These are phyloP conservation scores for Taphrina deformans DNA, from an alignment of 1,139 yeast species.

Conservation along the genomic window DNA sequence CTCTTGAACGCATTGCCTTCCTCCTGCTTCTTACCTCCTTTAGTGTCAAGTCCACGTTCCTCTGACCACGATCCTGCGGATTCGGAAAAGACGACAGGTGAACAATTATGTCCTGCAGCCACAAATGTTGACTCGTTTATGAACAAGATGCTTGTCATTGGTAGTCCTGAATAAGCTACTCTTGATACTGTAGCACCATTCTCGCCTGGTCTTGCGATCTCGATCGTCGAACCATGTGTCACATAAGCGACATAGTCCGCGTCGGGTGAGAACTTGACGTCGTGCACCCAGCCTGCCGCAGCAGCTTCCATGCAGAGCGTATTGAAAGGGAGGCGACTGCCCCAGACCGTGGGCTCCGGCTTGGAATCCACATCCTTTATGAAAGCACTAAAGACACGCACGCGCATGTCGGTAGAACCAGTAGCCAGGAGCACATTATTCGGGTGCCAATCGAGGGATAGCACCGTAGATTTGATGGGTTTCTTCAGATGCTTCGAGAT, in stretches of 20 bases:
- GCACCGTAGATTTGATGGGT: constrained; percentile 83
- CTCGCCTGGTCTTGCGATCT: constrained; percentile 51
- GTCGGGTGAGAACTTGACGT: constrained; percentile 77
- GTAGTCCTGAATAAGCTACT: constrained; percentile 72
- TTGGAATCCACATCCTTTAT: constrained; percentile 84
- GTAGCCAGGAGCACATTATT: constrained; percentile 84
- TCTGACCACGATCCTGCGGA: constrained; percentile 62
- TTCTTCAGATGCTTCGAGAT: constrained; percentile 93
- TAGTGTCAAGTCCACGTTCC: constrained; percentile 8
- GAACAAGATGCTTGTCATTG: constrained; percentile 76
- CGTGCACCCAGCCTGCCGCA: constrained; percentile 92
- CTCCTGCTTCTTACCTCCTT: constrained; percentile 47
- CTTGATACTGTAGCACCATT: constrained; percentile 6
- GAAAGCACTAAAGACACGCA: constrained; percentile 89
- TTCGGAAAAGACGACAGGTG: constrained; percentile 82
- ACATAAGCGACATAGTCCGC: constrained; percentile 79
- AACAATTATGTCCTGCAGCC: constrained; percentile 92
- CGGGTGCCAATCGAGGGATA: constrained; percentile 90
- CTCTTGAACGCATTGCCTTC: constrained; percentile 63
- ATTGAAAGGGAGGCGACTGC: constrained; percentile 92
- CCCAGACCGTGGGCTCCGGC: constrained; percentile 86
- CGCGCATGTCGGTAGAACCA: constrained; percentile 95
- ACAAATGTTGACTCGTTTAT: constrained; percentile 64
- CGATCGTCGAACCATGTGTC: constrained; percentile 46
- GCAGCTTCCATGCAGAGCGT: constrained; percentile 73